Conservation (phyloP, 1,284 basidiomycete genomes). For the Cutaneotrichosporon curvatum region DNA sequence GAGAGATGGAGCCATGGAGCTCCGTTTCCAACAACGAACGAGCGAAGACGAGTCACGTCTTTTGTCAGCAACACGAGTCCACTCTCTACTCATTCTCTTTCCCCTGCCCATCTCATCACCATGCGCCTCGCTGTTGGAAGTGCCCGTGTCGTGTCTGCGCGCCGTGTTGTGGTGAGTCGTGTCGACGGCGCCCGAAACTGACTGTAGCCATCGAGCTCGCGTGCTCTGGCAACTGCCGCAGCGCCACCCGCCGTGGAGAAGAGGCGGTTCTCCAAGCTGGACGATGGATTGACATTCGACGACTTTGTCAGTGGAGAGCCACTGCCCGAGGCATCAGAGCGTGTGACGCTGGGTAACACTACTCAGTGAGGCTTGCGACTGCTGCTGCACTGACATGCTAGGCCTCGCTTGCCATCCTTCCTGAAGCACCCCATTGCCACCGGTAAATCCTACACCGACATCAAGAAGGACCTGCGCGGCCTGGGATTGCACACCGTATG, state of each 20-base stretch:
- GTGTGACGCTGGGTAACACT: conserved; percentile 70
- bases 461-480: conserved; percentile 91
- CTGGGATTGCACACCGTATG: conserved; percentile 92
- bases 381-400: conserved; percentile 36
- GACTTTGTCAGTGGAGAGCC: conserved; percentile 70
- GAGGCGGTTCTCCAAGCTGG: conserved; percentile 49
- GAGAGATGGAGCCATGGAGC: too few species aligned
- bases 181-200: too few species aligned
- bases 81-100: neutral
- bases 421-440: conserved; percentile 91
- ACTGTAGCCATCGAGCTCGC: conserved; percentile 7
- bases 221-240: conserved; percentile 28
- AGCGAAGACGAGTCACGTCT: too few species aligned
- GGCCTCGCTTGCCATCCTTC: conserved; percentile 81
- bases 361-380: conserved; percentile 54
- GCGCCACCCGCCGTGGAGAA: conserved; percentile 16
- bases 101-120: neutral
- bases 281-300: conserved; percentile 68
- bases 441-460: conserved; percentile 78
- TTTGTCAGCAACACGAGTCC: neutral
- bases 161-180: conserved; percentile 8
- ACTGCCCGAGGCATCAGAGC: conserved; percentile 47
- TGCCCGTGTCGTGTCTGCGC: conserved; percentile 2
- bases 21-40: too few species aligned
- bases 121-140: conserved; percentile 8